Base-by-base conservation (phyloP, 2,329 filamentous ascomycete genomes). In the Fusarium pininemorale region DNA sequence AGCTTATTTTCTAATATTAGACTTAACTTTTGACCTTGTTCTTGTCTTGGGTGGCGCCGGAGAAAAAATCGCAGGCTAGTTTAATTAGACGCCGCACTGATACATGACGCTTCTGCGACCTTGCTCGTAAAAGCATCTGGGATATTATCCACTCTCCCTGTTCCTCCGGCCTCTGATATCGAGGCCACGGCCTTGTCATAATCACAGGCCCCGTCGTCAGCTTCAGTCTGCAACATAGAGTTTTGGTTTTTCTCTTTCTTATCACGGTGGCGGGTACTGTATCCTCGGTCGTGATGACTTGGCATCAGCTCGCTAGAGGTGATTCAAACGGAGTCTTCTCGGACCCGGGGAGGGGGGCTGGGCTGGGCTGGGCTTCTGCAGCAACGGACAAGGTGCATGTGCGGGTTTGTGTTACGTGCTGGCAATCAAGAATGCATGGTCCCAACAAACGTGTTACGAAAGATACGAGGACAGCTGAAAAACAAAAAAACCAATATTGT, bases 51-150 rank as follows among this genome's bases (percentile, higher is more conserved):
- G 39, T 64, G 37, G 54, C 38, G 16, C 38, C 64, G 37, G 55
- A 69, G 66, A 41, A 28, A 59, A 51, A 39, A 22, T 59, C 22
- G 20, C 16, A 32, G 32, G 7, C 44, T 48, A 57, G 55, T 54
- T 38, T 50, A 51, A 69, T 38, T 47, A 62, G 39, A 69, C 71
- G 72, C 72, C 72, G 53, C 72, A 74, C 37, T 12, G 42, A 18
- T 59, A 66, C 72, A 73, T 75, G 44, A 45, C 54, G 47, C 62
- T 63, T 51, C 68, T 74, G 72, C 63, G 47, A 62, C 39, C 26
- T 37, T 62, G 50, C 50, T 65, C 59, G 68, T 74, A 69, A 56
- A 42, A 38, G 24, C 16, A 42, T 42, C 32, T 55, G 30, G 9
- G 32, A 54, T 42, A 39, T 53, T 47, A 37, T 48, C 45, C 64